phyloP scores from a whole-genome alignment of 805 yeast genomes.

The Cyberlindnera xylosilytica region DNA sequence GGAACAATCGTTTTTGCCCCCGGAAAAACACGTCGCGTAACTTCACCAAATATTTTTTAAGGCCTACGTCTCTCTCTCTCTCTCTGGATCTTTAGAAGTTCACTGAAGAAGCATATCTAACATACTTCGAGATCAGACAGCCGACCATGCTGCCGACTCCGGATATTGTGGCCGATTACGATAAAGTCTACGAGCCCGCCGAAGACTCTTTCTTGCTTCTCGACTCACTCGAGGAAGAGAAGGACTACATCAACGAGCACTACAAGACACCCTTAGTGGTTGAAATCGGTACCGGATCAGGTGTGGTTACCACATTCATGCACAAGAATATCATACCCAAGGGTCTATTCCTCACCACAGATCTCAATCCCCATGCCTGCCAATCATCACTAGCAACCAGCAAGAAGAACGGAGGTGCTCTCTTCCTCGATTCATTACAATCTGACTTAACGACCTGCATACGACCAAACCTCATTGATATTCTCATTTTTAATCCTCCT shows the following conservation, averaged over 20 bases:
- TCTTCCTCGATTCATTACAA: constrained; percentile 47
- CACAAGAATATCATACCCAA: constrained; percentile 52
- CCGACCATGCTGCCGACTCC: constrained; percentile 81
- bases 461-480: constrained; percentile 49
- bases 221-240: constrained; percentile 72
- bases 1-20: not conserved
- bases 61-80: too few relatives aligned
- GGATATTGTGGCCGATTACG: constrained; percentile 52
- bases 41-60: too few relatives aligned
- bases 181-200: constrained; percentile 89
- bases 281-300: constrained; percentile 93
- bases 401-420: constrained; percentile 29
- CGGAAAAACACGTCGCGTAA: not conserved
- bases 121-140: too few relatives aligned
- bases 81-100: too few relatives aligned
- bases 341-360: constrained; percentile 64
- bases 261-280: constrained; percentile 53
- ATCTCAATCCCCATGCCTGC: constrained; percentile 79
- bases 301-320: constrained; percentile 79
- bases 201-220: constrained; percentile 87
- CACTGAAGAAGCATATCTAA: too few relatives aligned
- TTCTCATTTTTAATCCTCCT: constrained; percentile 91
- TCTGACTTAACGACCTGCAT: constrained; percentile 55
- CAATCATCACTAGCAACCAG: constrained; percentile 46
- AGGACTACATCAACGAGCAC: constrained; percentile 30